Conservation (phyloP, 208 protist species). For the Paratrypanosoma confusum region DNA sequence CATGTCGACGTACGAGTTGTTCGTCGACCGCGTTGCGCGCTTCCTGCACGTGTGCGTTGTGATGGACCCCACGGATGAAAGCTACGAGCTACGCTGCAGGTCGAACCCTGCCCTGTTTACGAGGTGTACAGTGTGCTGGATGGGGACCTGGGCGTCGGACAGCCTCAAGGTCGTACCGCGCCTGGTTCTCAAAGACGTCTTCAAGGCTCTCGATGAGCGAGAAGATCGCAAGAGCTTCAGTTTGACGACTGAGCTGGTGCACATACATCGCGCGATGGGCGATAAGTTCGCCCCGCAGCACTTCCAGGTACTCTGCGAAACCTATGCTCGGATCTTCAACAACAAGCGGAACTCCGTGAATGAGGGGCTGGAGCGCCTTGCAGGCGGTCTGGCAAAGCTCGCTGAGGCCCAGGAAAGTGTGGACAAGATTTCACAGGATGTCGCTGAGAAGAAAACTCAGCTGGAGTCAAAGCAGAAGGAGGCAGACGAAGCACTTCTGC, state of each 20-base stretch:
- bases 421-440: conserved; percentile 88
- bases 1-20: conserved; percentile 81
- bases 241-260: conserved; percentile 79
- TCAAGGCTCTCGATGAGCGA: conserved; percentile 55
- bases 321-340: conserved; percentile 79
- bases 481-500: conserved; percentile 90
- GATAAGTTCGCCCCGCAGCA: conserved; percentile 83
- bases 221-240: conserved; percentile 80
- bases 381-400: conserved; percentile 91
- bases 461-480: conserved; percentile 90
- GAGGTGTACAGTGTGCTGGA: conserved; percentile 94
- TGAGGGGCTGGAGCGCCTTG: conserved; percentile 67
- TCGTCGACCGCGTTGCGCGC: conserved; percentile 81
- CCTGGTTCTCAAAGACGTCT: conserved; percentile 73
- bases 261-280: conserved; percentile 64
- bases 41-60: conserved; percentile 93
- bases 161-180: conserved; percentile 88
- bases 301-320: conserved; percentile 87
- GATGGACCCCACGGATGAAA: conserved; percentile 91
- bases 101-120: conserved; percentile 96
- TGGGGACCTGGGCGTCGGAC: conserved; percentile 86
- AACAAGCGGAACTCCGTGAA: conserved; percentile 62
- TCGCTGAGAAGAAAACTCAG: conserved; percentile 77
- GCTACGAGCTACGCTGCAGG: conserved; percentile 88
- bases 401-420: conserved; percentile 91